Percentiles rank a stretch among this genome's conserved stretches.
phyloP scores from a whole-genome alignment of 495 filamentous ascomycete genomes.

The Penicillium antarcticum region DNA sequence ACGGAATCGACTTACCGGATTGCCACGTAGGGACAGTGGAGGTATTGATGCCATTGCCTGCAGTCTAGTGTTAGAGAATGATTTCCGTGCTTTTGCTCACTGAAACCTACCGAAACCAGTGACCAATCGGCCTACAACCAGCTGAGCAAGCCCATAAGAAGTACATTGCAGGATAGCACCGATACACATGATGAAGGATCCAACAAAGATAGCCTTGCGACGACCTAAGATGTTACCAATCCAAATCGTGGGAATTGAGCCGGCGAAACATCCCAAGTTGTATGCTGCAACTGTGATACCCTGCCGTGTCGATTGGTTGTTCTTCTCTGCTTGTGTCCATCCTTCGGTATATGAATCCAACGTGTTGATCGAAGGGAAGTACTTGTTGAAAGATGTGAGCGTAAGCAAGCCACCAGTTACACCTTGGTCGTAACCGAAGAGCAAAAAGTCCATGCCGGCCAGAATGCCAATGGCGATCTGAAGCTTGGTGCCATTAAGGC shows the following conservation, averaged over 20 bases:
- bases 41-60: constrained; percentile 58
- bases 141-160: constrained; percentile 58
- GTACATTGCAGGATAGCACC: constrained; percentile 59
- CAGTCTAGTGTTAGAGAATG: neutral
- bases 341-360: constrained; percentile 21
- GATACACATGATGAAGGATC: constrained; percentile 58
- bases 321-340: constrained; percentile 25
- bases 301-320: constrained; percentile 52
- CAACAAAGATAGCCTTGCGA: constrained; percentile 53
- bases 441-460: constrained; percentile 68
- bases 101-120: constrained; percentile 51
- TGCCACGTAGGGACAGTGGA: constrained; percentile 75
- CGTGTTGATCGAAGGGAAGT: constrained; percentile 57
- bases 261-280: constrained; percentile 63
- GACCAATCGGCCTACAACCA: constrained; percentile 62
- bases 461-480: constrained; percentile 66
- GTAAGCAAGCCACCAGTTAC: constrained; percentile 60
- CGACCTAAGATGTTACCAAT: constrained; percentile 58
- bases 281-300: constrained; percentile 64
- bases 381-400: constrained; percentile 48
- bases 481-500: constrained; percentile 62
- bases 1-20: constrained; percentile 31
- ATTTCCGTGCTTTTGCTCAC: no score
- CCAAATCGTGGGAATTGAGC: constrained; percentile 56
- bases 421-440: constrained; percentile 58